Conservation (phyloP, 1,139 yeast genomes). For the Candida glucosophila region DNA sequence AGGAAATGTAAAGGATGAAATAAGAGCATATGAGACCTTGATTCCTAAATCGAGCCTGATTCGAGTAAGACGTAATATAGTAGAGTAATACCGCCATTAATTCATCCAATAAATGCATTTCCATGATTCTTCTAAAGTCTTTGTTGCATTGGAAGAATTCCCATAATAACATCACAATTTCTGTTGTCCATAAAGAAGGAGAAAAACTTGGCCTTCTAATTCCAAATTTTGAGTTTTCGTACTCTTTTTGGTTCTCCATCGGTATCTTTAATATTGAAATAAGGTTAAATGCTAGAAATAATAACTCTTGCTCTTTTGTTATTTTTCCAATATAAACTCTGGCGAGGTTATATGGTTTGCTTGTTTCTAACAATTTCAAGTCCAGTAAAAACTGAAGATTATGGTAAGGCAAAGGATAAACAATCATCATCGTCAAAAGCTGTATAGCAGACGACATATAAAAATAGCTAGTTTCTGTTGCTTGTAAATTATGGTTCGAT, state of each 20-base stretch:
- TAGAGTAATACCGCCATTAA: conserved; percentile 46
- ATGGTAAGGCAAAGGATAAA: conserved; percentile 53
- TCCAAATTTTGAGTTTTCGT: conserved; percentile 11
- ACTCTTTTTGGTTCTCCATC: conserved; percentile 13
- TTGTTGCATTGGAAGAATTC: conserved; percentile 70
- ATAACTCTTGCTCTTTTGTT: conserved; percentile 45
- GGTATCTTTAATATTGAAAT: conserved; percentile 41
- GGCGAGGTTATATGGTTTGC: conserved; percentile 38
- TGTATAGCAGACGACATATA: conserved; percentile 55
- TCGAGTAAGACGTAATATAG: conserved; percentile 43
- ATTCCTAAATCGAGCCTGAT: conserved; percentile 23
- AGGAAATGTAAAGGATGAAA: conserved; percentile 51
- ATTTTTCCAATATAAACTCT: conserved; percentile 45
- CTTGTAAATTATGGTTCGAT: conserved; percentile 19
- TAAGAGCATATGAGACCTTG: conserved; percentile 53
- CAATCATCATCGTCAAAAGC: conserved; percentile 50
- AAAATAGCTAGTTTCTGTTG: conserved; percentile 40
- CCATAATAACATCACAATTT: conserved; percentile 59
- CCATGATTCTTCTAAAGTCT: conserved; percentile 39
- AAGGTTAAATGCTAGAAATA: conserved; percentile 37
- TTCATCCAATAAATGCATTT: conserved; percentile 43
- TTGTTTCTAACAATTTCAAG: conserved; percentile 15
- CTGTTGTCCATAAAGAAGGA: conserved; percentile 46
- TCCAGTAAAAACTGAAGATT: conserved; percentile 39
- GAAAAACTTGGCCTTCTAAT: conserved; percentile 11